Evolutionary conservation across 2,329 filamentous ascomycete species (phyloP).

Genomic region (Hypoxylon sp.): DNA sequence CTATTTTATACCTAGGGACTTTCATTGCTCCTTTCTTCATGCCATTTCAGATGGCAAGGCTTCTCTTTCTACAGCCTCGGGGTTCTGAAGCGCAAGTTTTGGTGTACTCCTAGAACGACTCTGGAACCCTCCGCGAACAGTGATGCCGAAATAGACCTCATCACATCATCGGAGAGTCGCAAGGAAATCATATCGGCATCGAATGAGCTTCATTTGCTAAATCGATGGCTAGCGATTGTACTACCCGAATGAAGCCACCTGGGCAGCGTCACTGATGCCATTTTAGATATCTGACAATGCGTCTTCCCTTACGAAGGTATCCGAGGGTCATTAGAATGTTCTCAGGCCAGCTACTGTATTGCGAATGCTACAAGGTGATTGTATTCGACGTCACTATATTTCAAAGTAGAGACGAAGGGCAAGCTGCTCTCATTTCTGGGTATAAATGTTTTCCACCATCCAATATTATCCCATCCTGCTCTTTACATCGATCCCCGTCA

Average conservation of each 20-base stretch:
- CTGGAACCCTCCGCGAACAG: not conserved
- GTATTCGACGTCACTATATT: not conserved
- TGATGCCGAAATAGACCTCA: not conserved
- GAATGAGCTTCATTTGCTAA: not conserved
- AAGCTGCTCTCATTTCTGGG: slow-evolving; percentile 26
- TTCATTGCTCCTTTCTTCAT: not conserved
- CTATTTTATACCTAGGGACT: not conserved
- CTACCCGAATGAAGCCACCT: not conserved
- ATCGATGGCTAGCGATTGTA: not conserved
- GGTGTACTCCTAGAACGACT: not conserved
- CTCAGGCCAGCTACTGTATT: not conserved
- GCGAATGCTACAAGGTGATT: not conserved
- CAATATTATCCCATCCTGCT: not conserved
- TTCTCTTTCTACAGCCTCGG: not conserved
- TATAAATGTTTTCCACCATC: slow-evolving; percentile 24
- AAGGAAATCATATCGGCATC: not conserved
- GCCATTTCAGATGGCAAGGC: not conserved
- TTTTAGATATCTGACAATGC: not conserved
- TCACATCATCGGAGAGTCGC: not conserved
- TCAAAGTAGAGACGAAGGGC: not conserved
- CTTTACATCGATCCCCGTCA: not conserved
- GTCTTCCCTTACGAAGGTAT: not conserved
- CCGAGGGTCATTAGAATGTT: not conserved
- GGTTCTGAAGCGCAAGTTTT: not conserved
- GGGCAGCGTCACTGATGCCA: too few relatives aligned